Conservation (phyloP, 148 eudicot species). For the Arbutus unedo region DNA sequence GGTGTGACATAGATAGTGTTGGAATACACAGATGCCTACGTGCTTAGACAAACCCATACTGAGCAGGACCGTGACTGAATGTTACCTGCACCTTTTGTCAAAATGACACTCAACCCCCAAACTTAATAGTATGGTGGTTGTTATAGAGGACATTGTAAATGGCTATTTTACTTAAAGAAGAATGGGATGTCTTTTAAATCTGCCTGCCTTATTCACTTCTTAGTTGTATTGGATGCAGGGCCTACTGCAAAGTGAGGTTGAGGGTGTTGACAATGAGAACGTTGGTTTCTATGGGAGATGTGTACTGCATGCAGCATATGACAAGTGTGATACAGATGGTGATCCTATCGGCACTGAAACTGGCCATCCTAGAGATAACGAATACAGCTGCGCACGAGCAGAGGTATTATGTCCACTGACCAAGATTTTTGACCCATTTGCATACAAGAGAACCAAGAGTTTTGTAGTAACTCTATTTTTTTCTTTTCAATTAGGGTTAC, state of each 20-base stretch:
- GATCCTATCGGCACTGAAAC: conserved; percentile 18
- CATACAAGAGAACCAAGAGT: neutral
- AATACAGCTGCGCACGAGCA: conserved; percentile 58
- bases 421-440: neutral
- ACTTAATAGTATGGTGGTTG: neutral
- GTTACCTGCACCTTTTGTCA: neutral
- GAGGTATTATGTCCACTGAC: conserved; percentile 35
- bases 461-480: conserved; percentile 9
- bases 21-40: neutral
- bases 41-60: neutral
- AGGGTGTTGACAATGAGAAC: conserved; percentile 39
- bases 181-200: neutral
- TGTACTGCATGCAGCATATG: conserved; percentile 39
- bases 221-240: conserved; percentile 34
- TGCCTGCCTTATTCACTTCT: neutral
- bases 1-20: neutral
- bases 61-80: neutral
- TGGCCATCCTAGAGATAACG: conserved; percentile 30
- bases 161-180: neutral
- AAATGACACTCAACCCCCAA: neutral
- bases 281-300: conserved; percentile 57
- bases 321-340: conserved; percentile 19
- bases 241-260: conserved; percentile 55
- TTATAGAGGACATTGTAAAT: neutral
- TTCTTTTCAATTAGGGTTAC: conserved; percentile 42